Percentiles rank a stretch among this genome's conserved stretches.
phyloP scores from a whole-genome alignment of 2,329 filamentous ascomycete genomes.

The Pseudogymnoascus sp. region DNA sequence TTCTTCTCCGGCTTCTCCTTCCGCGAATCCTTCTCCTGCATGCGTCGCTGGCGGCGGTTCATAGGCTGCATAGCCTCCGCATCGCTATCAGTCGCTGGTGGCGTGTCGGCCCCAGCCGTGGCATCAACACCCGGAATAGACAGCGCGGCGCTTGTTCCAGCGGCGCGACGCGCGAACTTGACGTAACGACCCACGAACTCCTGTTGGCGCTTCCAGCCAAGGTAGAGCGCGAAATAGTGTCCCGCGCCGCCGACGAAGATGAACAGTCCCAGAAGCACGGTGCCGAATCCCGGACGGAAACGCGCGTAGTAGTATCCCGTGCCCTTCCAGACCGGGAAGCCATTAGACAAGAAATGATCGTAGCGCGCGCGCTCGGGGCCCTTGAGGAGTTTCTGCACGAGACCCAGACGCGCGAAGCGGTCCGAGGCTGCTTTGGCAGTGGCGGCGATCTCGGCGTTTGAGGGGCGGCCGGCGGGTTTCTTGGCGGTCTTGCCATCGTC shows the following conservation, averaged over 20 bases:
- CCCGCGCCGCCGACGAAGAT: slow-evolving; percentile 73
- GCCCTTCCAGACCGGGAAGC: slow-evolving; percentile 93
- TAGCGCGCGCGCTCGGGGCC: slow-evolving; percentile 78
- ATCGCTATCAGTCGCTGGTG: slow-evolving; percentile 39
- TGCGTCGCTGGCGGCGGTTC: slow-evolving; percentile 80
- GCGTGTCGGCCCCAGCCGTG: slow-evolving; percentile 37
- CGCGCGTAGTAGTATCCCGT: slow-evolving; percentile 97
- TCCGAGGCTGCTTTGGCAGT: slow-evolving; percentile 76
- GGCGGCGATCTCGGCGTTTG: slow-evolving; percentile 65
- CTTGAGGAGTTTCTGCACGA: slow-evolving; percentile 80
- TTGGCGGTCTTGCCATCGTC: too few species aligned
- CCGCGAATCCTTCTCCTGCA: slow-evolving; percentile 78
- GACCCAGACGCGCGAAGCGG: slow-evolving; percentile 73
- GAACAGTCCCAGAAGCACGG: slow-evolving; percentile 75
- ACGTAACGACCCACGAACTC: slow-evolving; percentile 92
- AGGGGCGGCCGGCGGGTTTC: slow-evolving; percentile 44
- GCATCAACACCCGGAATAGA: slow-evolving; percentile 61
- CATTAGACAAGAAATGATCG: slow-evolving; percentile 87
- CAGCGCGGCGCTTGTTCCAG: slow-evolving; percentile 73
- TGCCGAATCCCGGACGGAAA: slow-evolving; percentile 83
- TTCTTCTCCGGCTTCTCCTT: slow-evolving; percentile 59
- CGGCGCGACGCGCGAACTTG: slow-evolving; percentile 75
- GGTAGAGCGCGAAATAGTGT: slow-evolving; percentile 78
- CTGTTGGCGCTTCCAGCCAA: slow-evolving; percentile 81
- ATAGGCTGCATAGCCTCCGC: slow-evolving; percentile 48